Evolutionary conservation across 2,329 filamentous ascomycete species (phyloP).

Genomic region (Exserohilum turcica): DNA sequence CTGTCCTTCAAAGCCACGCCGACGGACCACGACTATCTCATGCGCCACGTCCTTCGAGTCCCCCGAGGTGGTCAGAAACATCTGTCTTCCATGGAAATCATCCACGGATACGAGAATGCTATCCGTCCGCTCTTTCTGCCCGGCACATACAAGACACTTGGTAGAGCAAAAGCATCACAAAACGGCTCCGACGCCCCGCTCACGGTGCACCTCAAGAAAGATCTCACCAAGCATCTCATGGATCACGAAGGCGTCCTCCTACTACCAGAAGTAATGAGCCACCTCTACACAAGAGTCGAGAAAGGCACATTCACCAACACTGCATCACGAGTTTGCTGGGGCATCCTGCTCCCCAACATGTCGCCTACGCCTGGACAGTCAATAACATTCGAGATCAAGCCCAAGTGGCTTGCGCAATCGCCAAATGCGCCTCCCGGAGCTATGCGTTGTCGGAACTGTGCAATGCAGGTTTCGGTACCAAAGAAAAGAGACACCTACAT

Average conservation of each 20-base stretch:
- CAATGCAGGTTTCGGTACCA: slow-evolving; percentile 46
- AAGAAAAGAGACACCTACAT: slow-evolving; percentile 29
- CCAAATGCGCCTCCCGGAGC: slow-evolving; percentile 50
- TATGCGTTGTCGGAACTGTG: slow-evolving; percentile 54
- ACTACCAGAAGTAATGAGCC: slow-evolving; percentile 13
- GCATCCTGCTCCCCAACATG: slow-evolving; percentile 42
- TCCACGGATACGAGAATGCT: slow-evolving; percentile 32
- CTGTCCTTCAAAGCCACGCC: slow-evolving; percentile 6
- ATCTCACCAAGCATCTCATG: slow-evolving; percentile 26
- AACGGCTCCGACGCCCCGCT: slow-evolving; percentile 4
- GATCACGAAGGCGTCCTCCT: slow-evolving; percentile 25
- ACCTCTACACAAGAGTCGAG: slow-evolving; percentile 15
- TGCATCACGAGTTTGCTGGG: slow-evolving; percentile 14
- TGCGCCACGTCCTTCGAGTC: slow-evolving; percentile 36
- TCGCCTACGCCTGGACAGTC: slow-evolving; percentile 26
- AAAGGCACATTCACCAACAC: slow-evolving; percentile 11
- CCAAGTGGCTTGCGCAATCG: slow-evolving; percentile 56
- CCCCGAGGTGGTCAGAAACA: slow-evolving; percentile 38
- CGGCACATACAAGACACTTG: slow-evolving; percentile 3
- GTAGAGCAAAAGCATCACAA: slow-evolving; percentile 1
- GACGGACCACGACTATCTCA: slow-evolving; percentile 14
- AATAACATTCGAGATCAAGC: slow-evolving; percentile 52
- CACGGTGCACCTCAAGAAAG: slow-evolving; percentile 4
- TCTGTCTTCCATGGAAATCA: slow-evolving; percentile 30
- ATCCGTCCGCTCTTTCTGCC: slow-evolving; percentile 37